Percentiles rank a stretch among this genome's conserved stretches.
These are phyloP conservation scores for Paecilomyces sp. DNA, from an alignment of 2,329 filamentous ascomycete species.

Conservation along the genomic window DNA sequence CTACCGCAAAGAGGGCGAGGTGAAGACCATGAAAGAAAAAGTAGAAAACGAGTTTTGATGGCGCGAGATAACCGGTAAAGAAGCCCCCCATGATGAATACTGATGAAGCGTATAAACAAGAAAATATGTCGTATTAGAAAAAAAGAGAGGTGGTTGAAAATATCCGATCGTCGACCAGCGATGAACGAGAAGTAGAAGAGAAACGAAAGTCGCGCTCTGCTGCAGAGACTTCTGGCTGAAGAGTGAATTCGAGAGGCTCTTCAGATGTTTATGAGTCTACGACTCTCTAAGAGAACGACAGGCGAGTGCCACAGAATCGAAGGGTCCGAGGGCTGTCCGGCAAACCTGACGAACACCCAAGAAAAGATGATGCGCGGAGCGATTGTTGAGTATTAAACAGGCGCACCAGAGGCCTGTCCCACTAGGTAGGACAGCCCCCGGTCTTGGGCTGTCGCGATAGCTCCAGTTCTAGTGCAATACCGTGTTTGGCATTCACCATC, in stretches of 20 bases:
- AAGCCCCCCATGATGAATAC: conserved; percentile 36
- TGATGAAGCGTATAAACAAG: conserved; percentile 17
- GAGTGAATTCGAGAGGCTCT: background rate
- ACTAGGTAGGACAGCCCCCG: background rate
- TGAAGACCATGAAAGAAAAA: conserved; percentile 74
- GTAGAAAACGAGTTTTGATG: conserved; percentile 70
- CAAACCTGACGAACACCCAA: background rate
- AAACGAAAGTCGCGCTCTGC: background rate
- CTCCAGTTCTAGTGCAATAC: background rate
- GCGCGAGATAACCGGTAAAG: conserved; percentile 54
- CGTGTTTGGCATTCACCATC: background rate
- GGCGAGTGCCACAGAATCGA: background rate
- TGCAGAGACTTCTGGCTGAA: background rate
- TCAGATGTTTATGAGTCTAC: background rate
- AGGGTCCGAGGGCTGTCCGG: background rate
- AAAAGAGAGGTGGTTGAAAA: background rate
- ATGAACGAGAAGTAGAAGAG: conserved; percentile 6
- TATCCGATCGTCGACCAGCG: conserved; percentile 12
- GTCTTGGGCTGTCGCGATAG: background rate
- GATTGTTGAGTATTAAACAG: background rate
- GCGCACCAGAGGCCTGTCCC: background rate
- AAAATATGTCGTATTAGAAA: conserved; percentile 1
- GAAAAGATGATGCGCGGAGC: background rate
- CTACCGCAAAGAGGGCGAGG: conserved; percentile 69
- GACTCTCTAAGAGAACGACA: background rate